Evolutionary conservation across 2,329 filamentous ascomycete species (phyloP), one percentile per base, ranked within the genome.

Genomic region (Plenodomus tracheiphilus): DNA sequence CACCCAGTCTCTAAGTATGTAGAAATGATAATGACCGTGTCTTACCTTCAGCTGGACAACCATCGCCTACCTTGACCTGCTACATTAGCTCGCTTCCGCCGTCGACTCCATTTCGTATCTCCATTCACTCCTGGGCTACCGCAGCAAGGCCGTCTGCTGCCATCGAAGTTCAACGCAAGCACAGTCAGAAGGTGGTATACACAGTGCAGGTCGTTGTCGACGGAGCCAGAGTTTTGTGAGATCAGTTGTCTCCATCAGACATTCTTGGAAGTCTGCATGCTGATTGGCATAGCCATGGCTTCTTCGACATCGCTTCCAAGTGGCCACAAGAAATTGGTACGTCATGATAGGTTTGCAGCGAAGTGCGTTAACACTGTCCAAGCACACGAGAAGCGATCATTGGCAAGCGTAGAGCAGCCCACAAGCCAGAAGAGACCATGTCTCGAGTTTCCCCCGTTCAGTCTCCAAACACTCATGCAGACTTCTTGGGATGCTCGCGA

Each of bases 401-500:
- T 62, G 28, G 37, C 17, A 11, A 39, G 52, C 9, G 42, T 43
- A 10, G 51, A 59, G 80, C 59, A 81, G 78, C 41, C 82, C 81
- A 63, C 80, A 75, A 50, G 84, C 82, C 44, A 83, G 84, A 39
- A 51, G 32, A 59, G 56, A 30, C 41, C 55, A 15, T 47, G 78
- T 79, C 80, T 95, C 37, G 80, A 75, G 28, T 96, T 95, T 55
- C 91, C 91, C 0, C 60, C 74, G 0, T 95, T 94, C 61, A 84
- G 87, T 47, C 78, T 79, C 43, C 84, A 88, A 59, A 77, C 91
- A 19, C 77, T 92, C 15, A 79, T 82, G 36, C 86, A 91, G 61
- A 82, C 76, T 47, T 81, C 85, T 53, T 94, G 89, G 88, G 85
- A 84, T 59, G 80, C 88, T 0, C 81, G 81, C 5, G 89, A 93